Base-by-base conservation (phyloP, 78 protist species). In the Dictyostelium firmibasis region DNA sequence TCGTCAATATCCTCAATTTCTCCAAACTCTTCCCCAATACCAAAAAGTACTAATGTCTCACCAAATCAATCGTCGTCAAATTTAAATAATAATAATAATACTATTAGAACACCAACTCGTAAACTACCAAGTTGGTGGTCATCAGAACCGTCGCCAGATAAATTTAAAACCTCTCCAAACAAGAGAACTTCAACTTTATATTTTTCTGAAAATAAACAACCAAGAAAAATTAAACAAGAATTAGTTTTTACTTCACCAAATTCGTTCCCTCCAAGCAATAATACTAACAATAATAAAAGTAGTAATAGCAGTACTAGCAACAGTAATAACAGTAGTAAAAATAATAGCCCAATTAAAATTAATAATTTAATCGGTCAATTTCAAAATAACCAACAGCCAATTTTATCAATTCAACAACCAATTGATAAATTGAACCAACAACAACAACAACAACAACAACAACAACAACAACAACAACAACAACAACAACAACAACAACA, bases 151-250 rank as follows among this genome's bases (percentile, higher is more conserved):
- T 47, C 91, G 44, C 43, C 18, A 3, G 25, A 25, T 16, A 20
- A 62, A 31, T 76, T 27, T 1, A 81, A 81, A 47, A 83, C 53
- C 6, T 88, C 94, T 7, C 94, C 94, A 64, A 36, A 81, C 20
- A 88, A 88, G 33, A 78, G 78, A 44, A 88, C 94, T 16, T 38
- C 76, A 31, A 88, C 67, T 57, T 18, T 81, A 7, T 88, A 88
- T 64, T 81, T 81, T 20, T 70, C 86, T 29, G 75, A 81, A 35
- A 81, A 81, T 33, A 79, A 79, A 44, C 82, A 76, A 38, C n/a
- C 43, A 33, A 79, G 53, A 47, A 14, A 7, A 27, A 10, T 47
- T 79, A 79, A 79, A 50, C 85, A 79, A 79, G 85, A 81, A 81
- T 57, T 81, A 20, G n/a, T 43, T 31, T 81, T 81, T 81, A 75